phyloP scores from a whole-genome alignment of 108 stramenopile genomes.

The Cyclotella atomus region DNA sequence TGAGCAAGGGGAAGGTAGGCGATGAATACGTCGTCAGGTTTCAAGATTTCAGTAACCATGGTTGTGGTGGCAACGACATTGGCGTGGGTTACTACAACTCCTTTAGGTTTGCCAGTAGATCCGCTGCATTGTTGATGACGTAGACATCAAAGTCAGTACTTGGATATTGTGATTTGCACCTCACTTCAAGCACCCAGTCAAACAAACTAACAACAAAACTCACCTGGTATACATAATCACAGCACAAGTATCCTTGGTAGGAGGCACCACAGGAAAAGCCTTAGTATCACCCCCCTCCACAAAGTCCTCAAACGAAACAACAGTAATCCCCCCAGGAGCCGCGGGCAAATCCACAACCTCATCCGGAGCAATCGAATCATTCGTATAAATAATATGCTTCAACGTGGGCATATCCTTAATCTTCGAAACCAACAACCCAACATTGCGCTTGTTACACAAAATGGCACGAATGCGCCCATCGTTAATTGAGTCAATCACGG shows the following conservation, averaged over 20 bases:
- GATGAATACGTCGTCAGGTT: slow-evolving; percentile 56
- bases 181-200: too few species aligned
- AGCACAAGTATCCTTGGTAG: slow-evolving; percentile 79
- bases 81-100: slow-evolving; percentile 91
- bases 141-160: too few species aligned
- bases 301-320: slow-evolving; percentile 84
- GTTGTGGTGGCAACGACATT: slow-evolving; percentile 72
- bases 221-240: slow-evolving; percentile 98
- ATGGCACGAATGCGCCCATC: slow-evolving; percentile 82
- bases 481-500: slow-evolving; percentile 85
- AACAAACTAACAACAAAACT: too few species aligned
- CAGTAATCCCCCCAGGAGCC: slow-evolving; percentile 50
- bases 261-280: slow-evolving; percentile 73
- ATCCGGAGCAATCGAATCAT: slow-evolving; percentile 69
- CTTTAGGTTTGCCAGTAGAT: slow-evolving; percentile 93
- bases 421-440: slow-evolving; percentile 57
- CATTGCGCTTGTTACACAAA: slow-evolving; percentile 85
- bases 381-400: slow-evolving; percentile 85
- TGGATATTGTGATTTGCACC: too few species aligned
- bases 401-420: slow-evolving; percentile 75
- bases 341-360: slow-evolving; percentile 61
- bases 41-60: slow-evolving; percentile 28
- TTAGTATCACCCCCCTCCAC: slow-evolving; percentile 67
- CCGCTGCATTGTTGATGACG: slow-evolving; percentile 48
- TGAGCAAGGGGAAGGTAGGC: slow-evolving; percentile 84